These are phyloP conservation scores for Lyophyllum atratum DNA, from an alignment of 768 basidiomycete species.

Conservation along the genomic window DNA sequence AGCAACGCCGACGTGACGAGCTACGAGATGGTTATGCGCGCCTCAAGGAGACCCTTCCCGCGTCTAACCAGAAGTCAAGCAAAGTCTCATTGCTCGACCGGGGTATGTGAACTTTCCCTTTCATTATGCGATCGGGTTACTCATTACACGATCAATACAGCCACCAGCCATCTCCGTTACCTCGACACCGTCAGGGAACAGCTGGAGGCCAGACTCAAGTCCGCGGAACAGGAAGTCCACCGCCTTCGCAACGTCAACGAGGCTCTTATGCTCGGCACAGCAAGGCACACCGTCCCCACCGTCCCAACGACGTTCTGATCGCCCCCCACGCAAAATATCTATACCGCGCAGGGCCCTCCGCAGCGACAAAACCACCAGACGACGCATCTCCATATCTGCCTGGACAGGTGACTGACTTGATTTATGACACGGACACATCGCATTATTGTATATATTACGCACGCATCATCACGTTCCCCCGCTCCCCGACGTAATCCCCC, in stretches of 20 bases:
- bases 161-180: conserved; percentile 84
- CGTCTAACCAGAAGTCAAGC: conserved; percentile 90
- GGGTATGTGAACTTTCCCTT: conserved; percentile 42
- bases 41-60: conserved; percentile 87
- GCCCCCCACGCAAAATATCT: conserved; percentile 8
- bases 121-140: conserved; percentile 3
- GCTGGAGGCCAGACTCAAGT: conserved; percentile 73
- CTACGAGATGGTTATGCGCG: conserved; percentile 90
- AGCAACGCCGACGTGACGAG: conserved; percentile 90
- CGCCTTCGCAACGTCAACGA: conserved; percentile 86
- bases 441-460: conserved; percentile 48
- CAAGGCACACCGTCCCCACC: conserved; percentile 58
- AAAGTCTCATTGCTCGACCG: conserved; percentile 90
- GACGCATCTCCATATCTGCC: conserved; percentile 47
- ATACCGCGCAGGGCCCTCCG: conserved; percentile 1
- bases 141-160: conserved; percentile 34
- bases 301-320: conserved; percentile 22
- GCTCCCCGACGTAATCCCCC: conserved; percentile 25
- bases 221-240: conserved; percentile 78
- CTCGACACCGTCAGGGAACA: conserved; percentile 80
- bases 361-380: conserved; percentile 28
- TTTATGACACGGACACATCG: conserved; percentile 55
- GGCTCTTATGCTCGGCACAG: conserved; percentile 84
- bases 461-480: conserved; percentile 43
- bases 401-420: conserved; percentile 55